These are phyloP conservation scores for Lumnitzera littorea DNA, from an alignment of 345 rosid species.

Conservation along the genomic window DNA sequence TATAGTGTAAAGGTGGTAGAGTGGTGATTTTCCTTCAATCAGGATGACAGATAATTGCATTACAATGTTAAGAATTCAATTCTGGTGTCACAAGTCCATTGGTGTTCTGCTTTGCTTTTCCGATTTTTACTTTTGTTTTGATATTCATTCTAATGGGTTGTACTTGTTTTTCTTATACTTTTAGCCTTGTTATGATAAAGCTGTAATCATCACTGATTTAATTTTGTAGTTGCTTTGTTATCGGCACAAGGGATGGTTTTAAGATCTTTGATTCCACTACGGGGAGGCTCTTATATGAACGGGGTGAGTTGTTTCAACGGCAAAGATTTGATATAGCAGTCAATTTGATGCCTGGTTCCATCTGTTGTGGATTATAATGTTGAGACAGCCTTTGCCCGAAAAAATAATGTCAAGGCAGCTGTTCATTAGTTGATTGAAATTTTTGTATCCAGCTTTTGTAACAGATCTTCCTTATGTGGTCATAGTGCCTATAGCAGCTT, in stretches of 20 bases:
- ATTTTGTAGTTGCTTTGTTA: slow-evolving; percentile 54
- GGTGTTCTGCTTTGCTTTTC: neutral
- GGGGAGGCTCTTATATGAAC: slow-evolving; percentile 79
- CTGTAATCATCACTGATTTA: neutral
- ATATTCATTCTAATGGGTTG: neutral
- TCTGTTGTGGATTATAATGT: too few relatives aligned
- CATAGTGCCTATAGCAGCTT: too few relatives aligned
- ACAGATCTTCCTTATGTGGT: neutral
- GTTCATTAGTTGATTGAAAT: neutral
- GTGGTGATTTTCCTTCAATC: neutral
- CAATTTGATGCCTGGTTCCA: too few relatives aligned
- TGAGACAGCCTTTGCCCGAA: too few relatives aligned
- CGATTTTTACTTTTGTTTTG: neutral
- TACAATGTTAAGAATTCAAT: neutral
- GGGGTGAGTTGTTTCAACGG: slow-evolving; percentile 30
- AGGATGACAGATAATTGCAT: neutral
- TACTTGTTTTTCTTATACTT: neutral
- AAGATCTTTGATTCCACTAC: slow-evolving; percentile 70
- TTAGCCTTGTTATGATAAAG: slow-evolving; percentile 1
- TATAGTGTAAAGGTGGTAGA: too few relatives aligned
- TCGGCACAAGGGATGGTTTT: slow-evolving; percentile 68
- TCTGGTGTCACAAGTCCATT: neutral
- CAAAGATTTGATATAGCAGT: neutral
- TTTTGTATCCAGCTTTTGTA: neutral
- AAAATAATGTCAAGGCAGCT: too few relatives aligned